These are phyloP conservation scores for Trypanosoma cruzi DNA, from an alignment of 208 protist genomes.

Conservation along the genomic window DNA sequence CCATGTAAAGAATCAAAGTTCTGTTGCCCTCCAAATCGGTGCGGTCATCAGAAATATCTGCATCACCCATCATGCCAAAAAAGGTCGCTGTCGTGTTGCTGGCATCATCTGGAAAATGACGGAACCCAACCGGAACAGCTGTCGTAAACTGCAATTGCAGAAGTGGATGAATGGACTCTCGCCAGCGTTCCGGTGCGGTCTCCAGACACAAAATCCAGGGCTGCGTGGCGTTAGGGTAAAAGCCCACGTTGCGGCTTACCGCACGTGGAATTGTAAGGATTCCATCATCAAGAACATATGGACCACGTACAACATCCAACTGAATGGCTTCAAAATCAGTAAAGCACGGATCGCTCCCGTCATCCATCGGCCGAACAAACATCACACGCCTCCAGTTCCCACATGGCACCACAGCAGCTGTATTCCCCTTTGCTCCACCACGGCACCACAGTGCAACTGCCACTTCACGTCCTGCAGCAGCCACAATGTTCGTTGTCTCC, in stretches of 20 bases:
- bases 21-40: slow-evolving; percentile 48
- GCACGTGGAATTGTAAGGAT: slow-evolving; percentile 53
- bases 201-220: slow-evolving; percentile 82
- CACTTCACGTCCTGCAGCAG: slow-evolving; percentile 49
- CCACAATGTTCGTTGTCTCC: slow-evolving; percentile 61
- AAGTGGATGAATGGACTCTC: slow-evolving; percentile 48
- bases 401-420: slow-evolving; percentile 40
- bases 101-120: slow-evolving; percentile 45
- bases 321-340: slow-evolving; percentile 50
- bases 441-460: slow-evolving; percentile 57
- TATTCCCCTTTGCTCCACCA: slow-evolving; percentile 11
- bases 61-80: slow-evolving; percentile 17
- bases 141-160: slow-evolving; percentile 66
- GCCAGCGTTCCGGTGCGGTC: slow-evolving; percentile 62
- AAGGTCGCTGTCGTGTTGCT: slow-evolving; percentile 71
- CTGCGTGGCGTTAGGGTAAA: slow-evolving; percentile 56
- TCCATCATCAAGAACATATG: slow-evolving; percentile 56
- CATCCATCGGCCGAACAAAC: slow-evolving; percentile 71
- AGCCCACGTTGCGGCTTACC: slow-evolving; percentile 30
- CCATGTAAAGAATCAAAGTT: slow-evolving; percentile 53
- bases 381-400: slow-evolving; percentile 56
- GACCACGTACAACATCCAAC: slow-evolving; percentile 42
- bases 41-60: slow-evolving; percentile 24
- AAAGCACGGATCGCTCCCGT: slow-evolving; percentile 62
- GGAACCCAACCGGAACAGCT: slow-evolving; percentile 52